A percentile compares a stretch with the other conserved stretches of the same genome.
These are phyloP conservation scores for Fusarium albosuccineum DNA, from an alignment of 2,329 filamentous ascomycete species.

Conservation along the genomic window DNA sequence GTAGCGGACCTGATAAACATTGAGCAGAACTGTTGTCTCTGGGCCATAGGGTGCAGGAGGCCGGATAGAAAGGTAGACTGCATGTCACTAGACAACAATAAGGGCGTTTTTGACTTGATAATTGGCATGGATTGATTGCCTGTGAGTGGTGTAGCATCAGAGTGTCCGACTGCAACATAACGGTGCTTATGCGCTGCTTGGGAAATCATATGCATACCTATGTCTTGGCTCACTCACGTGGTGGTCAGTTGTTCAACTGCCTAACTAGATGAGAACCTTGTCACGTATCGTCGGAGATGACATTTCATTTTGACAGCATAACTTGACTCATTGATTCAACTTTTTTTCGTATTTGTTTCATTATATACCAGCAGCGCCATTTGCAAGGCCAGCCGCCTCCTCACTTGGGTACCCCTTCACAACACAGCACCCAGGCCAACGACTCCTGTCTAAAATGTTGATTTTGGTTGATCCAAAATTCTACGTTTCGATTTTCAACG, in stretches of 20 bases:
- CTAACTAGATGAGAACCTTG: not conserved
- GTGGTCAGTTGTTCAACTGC: too few relatives aligned
- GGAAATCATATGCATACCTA: too few relatives aligned
- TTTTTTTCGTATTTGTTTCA: slow-evolving; percentile 16
- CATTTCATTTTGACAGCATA: not conserved
- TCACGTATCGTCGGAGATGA: not conserved
- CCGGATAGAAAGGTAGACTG: not conserved
- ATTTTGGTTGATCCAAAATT: slow-evolving; percentile 29
- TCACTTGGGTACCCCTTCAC: slow-evolving; percentile 14
- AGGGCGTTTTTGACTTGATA: too few relatives aligned
- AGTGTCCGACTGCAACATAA: too few relatives aligned
- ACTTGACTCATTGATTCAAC: slow-evolving; percentile 11
- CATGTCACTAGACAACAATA: too few relatives aligned
- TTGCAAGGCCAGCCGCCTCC: slow-evolving; percentile 33
- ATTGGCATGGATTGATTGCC: too few relatives aligned
- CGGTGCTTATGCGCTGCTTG: too few relatives aligned
- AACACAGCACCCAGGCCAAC: slow-evolving; percentile 25
- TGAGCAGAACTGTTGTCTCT: not conserved
- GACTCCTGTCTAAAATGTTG: slow-evolving; percentile 35
- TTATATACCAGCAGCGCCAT: slow-evolving; percentile 34
- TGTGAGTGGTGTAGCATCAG: too few relatives aligned
- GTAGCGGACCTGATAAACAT: not conserved
- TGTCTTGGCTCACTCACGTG: too few relatives aligned
- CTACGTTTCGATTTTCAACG: slow-evolving; percentile 39
- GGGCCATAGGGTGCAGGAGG: not conserved